Base-by-base conservation (phyloP, 202 grass and related monocot genomes). In the Digitaria exilis region DNA sequence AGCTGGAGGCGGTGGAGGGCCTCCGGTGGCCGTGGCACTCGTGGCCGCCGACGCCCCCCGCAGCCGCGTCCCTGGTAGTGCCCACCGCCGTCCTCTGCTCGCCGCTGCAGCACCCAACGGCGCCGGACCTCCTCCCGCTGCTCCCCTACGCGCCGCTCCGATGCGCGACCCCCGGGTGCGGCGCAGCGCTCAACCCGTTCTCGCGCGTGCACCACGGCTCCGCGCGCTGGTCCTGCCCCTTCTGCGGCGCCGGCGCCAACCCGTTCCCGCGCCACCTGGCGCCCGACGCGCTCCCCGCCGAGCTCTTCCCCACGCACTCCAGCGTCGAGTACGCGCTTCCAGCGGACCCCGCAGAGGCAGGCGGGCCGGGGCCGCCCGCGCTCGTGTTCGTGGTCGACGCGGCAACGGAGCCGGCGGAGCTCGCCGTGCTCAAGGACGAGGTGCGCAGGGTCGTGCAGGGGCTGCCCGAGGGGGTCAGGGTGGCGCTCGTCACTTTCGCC, bases 1-100 rank as follows among this genome's bases (percentile, higher is more conserved):
- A 99, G 96, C 85, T 99, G 81, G 96, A 99, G 89, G 87, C 93
- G 54, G 92, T 96, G 67, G 96, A 99, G 91, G 96, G 96, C 61
- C 87, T 99, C 12, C 96, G 93, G 3, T 99, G 91, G 96, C 91
- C 93, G 52, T 99, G 93, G 96, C 93, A 99, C 76, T 70, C 93
- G 30, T 99, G 96, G 96, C 93, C 93, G 37, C 46, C 80, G 45
- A 83, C 85, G 15, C 65, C 87, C 18, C 73, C 93, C 48, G 93
- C 92, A 9, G 91, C 96, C 4, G 93, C 91, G 3, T 82, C 91
- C 19, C 89, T 99, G 2, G 96, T 99, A 78, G 91, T 99, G 17
- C 93, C 96, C 64, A 85, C 94, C 28, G 78, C 90, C 75, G 93
- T 99, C 45, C 80, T 99, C 85, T 94, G 89, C 87, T 82, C 91